Conservation (phyloP, 2,329 filamentous ascomycete species). For the Hypomyces rosellus region DNA sequence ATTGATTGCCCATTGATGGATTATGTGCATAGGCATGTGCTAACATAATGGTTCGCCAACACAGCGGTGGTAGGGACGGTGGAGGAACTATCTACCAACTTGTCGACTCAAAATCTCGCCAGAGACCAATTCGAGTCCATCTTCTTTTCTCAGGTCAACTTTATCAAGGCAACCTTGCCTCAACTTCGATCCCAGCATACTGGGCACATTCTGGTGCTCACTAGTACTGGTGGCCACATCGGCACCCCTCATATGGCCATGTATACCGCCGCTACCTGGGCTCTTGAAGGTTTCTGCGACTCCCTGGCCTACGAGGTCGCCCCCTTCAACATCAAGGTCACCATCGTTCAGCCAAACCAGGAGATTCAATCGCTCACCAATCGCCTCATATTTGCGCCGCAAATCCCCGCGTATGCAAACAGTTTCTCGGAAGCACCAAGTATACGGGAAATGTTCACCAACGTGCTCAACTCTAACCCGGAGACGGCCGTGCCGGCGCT, state of each 20-base stretch:
- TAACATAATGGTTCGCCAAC: neutral
- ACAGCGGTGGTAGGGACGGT: slow-evolving; percentile 81
- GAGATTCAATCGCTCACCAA: slow-evolving; percentile 86
- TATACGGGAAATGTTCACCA: slow-evolving; percentile 74
- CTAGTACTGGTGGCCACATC: slow-evolving; percentile 85
- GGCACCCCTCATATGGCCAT: slow-evolving; percentile 87
- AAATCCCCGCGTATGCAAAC: slow-evolving; percentile 50
- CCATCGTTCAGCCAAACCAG: slow-evolving; percentile 91
- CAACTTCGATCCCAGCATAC: slow-evolving; percentile 72
- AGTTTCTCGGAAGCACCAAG: slow-evolving; percentile 58
- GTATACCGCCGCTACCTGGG: slow-evolving; percentile 91
- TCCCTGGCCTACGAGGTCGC: slow-evolving; percentile 92
- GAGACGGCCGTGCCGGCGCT: slow-evolving; percentile 45
- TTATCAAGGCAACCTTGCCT: slow-evolving; percentile 83
- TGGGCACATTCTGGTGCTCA: slow-evolving; percentile 85
- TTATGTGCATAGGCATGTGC: too few species aligned
- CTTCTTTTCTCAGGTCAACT: slow-evolving; percentile 93
- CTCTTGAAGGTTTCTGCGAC: slow-evolving; percentile 92
- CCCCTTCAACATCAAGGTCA: slow-evolving; percentile 94
- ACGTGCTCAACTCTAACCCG: slow-evolving; percentile 70
- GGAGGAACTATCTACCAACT: slow-evolving; percentile 75
- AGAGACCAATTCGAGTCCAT: slow-evolving; percentile 90
- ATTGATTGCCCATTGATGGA: too few species aligned
- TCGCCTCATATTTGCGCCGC: slow-evolving; percentile 76
- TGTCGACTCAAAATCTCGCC: slow-evolving; percentile 68